Evolutionary conservation across 108 stramenopile genomes (phyloP).

Genomic region (Cyclostephanos tholiformis): DNA sequence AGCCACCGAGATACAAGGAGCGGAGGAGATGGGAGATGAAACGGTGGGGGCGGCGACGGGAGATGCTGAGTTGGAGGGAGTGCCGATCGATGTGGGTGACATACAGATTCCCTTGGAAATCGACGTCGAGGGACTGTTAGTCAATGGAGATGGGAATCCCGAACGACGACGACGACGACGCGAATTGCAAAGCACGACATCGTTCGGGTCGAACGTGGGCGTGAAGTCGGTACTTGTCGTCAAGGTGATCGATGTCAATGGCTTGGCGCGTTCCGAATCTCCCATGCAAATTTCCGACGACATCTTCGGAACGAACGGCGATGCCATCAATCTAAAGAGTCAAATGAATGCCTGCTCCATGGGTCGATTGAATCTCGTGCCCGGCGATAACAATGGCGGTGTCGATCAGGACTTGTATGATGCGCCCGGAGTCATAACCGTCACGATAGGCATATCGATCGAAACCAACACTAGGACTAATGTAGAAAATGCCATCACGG

Average conservation of each 20-base stretch:
- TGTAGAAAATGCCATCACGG: constrained; percentile 34
- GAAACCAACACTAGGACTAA: not conserved
- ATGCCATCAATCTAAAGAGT: constrained; percentile 37
- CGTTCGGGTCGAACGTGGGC: not conserved
- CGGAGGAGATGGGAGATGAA: not conserved
- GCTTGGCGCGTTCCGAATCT: constrained; percentile 6
- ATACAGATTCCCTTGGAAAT: not conserved
- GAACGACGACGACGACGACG: not conserved
- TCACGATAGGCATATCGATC: constrained; percentile 21
- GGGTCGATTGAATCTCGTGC: constrained; percentile 14
- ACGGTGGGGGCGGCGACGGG: not conserved
- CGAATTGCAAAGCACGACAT: not conserved
- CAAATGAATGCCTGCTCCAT: constrained; percentile 45
- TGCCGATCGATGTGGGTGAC: not conserved
- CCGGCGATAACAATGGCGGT: not conserved
- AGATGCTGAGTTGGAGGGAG: not conserved
- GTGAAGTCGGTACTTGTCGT: constrained; percentile 2
- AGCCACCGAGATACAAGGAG: not conserved
- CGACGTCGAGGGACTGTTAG: not conserved
- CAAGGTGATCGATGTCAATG: constrained; percentile 25
- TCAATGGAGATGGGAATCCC: not conserved
- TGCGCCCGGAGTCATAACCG: constrained; percentile 46
- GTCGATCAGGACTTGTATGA: not conserved
- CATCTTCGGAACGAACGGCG: constrained; percentile 38
- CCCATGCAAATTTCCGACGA: constrained; percentile 31